Evolutionary conservation across 768 basidiomycete genomes (phyloP).

Genomic region (Boletellus ananas): DNA sequence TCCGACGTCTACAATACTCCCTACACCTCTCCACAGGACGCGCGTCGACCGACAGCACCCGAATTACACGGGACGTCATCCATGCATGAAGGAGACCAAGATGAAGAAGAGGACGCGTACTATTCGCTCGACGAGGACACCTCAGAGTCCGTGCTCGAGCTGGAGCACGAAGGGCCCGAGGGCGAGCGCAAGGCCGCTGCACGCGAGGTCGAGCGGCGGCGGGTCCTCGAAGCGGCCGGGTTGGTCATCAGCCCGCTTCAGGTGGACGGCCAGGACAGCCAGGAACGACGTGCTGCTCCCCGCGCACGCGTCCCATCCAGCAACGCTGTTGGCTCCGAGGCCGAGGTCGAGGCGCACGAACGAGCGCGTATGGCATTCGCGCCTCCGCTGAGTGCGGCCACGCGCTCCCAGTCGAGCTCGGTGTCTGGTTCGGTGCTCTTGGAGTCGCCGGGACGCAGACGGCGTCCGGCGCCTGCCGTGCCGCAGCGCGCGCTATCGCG

Average conservation of each 20-base stretch:
- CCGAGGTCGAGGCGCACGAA: neutral
- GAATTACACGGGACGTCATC: constrained; percentile 10
- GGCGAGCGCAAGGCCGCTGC: constrained; percentile 46
- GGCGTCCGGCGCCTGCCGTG: constrained; percentile 25
- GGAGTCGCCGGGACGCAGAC: constrained; percentile 21
- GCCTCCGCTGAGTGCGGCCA: neutral
- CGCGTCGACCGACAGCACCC: constrained; percentile 1
- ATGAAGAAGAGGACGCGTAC: constrained; percentile 34
- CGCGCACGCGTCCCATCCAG: constrained; percentile 28
- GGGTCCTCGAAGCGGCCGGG: constrained; percentile 87
- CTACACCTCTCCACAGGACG: constrained; percentile 16
- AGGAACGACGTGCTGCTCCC: neutral
- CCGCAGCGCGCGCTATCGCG: constrained; percentile 17
- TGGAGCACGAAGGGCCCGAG: constrained; percentile 5
- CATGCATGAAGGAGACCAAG: constrained; percentile 18
- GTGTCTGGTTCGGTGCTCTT: constrained; percentile 36
- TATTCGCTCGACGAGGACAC: constrained; percentile 27
- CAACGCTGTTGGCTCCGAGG: neutral
- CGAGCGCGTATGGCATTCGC: neutral
- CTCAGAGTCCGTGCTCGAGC: constrained; percentile 4
- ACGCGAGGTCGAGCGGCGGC: constrained; percentile 70
- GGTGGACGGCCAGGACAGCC: neutral
- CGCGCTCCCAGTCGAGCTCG: constrained; percentile 8
- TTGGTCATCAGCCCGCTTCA: constrained; percentile 56
- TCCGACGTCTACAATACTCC: constrained; percentile 25